Percentiles rank a stretch among this genome's conserved stretches.
These are phyloP conservation scores for Breviolum minutum DNA, from an alignment of 73 alveolate species.

Conservation along the genomic window DNA sequence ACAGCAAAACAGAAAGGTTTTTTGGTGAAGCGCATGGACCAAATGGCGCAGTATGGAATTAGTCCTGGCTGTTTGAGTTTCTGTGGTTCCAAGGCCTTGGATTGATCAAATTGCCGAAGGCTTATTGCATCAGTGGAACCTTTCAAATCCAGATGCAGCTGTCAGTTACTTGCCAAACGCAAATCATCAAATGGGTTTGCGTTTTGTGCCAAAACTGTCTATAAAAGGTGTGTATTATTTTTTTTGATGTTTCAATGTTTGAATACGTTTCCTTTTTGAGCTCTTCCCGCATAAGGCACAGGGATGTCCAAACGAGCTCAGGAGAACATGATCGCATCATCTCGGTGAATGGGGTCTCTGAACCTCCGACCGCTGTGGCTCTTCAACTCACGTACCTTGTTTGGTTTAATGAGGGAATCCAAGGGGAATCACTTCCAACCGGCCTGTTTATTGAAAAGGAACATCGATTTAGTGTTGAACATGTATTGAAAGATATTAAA, in stretches of 20 bases:
- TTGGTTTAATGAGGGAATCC: not conserved
- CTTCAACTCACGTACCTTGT: not conserved
- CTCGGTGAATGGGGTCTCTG: not conserved
- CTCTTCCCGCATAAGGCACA: no score
- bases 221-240: no score
- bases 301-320: not conserved
- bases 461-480: no score
- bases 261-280: not conserved
- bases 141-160: not conserved
- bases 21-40: not conserved
- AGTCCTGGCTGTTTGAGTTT: not conserved
- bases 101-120: not conserved
- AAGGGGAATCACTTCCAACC: no score
- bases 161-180: not conserved
- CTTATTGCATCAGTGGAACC: not conserved
- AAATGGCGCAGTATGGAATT: not conserved
- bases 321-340: conserved; percentile 21
- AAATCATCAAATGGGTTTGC: not conserved
- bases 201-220: no score
- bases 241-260: no score
- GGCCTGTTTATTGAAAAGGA: no score
- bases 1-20: not conserved
- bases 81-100: conserved; percentile 24
- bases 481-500: no score
- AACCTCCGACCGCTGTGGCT: not conserved